Evolutionary conservation across 306 rosid species (phyloP).

Genomic region (Luffa acutangula): DNA sequence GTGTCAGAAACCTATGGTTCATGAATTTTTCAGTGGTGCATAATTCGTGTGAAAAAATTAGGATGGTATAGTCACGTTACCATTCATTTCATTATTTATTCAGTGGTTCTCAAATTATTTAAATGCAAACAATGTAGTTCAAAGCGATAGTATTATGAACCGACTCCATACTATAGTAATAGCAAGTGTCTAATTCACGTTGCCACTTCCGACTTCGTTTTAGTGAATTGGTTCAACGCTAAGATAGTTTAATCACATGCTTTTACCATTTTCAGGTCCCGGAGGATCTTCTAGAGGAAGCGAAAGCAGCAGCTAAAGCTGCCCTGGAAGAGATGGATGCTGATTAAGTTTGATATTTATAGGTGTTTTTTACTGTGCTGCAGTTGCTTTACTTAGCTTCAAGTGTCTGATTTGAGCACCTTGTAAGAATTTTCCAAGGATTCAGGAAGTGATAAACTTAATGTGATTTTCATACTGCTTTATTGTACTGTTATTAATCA

Average conservation of each 20-base stretch:
- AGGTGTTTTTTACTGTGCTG: background rate
- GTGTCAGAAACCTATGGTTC: background rate
- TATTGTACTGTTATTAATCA: background rate
- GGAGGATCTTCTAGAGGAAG: conserved; percentile 62
- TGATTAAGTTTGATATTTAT: conserved; percentile 28
- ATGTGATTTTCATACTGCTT: conserved; percentile 7
- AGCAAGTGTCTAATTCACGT: background rate
- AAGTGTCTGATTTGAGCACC: background rate
- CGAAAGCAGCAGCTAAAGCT: conserved; percentile 81
- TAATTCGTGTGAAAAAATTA: background rate
- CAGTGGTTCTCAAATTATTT: background rate
- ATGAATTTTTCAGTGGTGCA: background rate
- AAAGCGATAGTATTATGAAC: background rate
- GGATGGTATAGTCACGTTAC: background rate
- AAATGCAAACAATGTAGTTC: background rate
- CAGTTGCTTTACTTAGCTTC: background rate
- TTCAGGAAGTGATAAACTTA: background rate
- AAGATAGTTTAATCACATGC: background rate
- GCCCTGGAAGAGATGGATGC: conserved; percentile 99
- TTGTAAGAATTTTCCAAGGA: conserved; percentile 3
- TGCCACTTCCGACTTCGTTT: background rate
- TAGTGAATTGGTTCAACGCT: background rate
- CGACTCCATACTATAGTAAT: background rate
- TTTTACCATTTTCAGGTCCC: conserved; percentile 50
- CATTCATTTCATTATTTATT: background rate